phyloP scores from a whole-genome alignment of 1,284 basidiomycete genomes.

The Tylopilus orsonianus region DNA sequence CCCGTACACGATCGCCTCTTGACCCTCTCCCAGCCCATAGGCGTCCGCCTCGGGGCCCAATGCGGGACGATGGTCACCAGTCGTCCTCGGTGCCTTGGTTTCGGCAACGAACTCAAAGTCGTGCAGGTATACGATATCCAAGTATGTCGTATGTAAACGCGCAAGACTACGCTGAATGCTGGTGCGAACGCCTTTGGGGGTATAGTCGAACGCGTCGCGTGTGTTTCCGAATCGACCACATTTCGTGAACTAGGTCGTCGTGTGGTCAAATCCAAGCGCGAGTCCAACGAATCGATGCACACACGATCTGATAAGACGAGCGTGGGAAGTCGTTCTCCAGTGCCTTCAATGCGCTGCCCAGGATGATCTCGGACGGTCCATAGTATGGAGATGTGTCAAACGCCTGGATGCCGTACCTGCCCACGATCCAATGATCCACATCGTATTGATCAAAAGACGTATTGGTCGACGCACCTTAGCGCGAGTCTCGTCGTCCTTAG shows the following conservation, averaged over 20 bases:
- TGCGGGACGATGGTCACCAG: conserved; percentile 58
- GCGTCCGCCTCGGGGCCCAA: conserved; percentile 49
- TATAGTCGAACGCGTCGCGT: conserved; percentile 74
- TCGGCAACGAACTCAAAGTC: conserved; percentile 88
- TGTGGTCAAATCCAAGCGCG: not conserved
- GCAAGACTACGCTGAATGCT: conserved; percentile 73
- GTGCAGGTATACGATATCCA: conserved; percentile 89
- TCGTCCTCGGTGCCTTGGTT: conserved; percentile 46
- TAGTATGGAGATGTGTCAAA: conserved; percentile 93
- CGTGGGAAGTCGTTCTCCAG: conserved; percentile 76
- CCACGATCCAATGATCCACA: not conserved
- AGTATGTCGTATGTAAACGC: conserved; percentile 77
- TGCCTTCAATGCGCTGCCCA: conserved; percentile 73
- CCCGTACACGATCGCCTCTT: conserved; percentile 63
- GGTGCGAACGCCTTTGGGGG: conserved; percentile 64
- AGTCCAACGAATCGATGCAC: conserved; percentile 7
- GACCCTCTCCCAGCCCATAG: conserved; percentile 63
- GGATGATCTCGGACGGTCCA: conserved; percentile 85
- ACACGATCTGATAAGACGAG: conserved; percentile 73
- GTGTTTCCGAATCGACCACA: conserved; percentile 81
- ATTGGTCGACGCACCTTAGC: conserved; percentile 53
- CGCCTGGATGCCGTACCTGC: conserved; percentile 83
- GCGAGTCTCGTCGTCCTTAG: conserved; percentile 77
- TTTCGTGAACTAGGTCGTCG: conserved; percentile 78
- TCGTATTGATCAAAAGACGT: not conserved